phyloP scores from a whole-genome alignment of 768 basidiomycete species.

The Cubamyces sp. region DNA sequence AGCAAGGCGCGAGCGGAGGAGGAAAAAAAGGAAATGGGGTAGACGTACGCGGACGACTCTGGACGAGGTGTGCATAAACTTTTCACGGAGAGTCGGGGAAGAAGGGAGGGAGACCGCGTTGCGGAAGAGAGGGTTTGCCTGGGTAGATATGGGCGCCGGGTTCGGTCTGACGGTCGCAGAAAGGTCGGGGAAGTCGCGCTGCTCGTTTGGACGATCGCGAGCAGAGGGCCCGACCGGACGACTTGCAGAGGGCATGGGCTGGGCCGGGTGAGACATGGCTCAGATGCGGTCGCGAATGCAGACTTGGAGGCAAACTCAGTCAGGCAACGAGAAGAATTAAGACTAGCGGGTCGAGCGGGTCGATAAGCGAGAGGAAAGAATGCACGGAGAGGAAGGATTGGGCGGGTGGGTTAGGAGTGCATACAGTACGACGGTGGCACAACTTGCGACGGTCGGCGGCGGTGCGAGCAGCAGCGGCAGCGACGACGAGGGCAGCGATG shows the following conservation, averaged over 20 bases:
- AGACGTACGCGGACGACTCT: slow-evolving; percentile 20
- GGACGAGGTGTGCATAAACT: slow-evolving; percentile 13
- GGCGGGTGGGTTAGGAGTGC: slow-evolving; percentile 2
- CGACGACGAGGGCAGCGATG: background rate
- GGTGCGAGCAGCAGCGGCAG: background rate
- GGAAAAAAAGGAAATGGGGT: background rate
- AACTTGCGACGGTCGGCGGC: background rate
- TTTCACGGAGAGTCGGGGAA: slow-evolving; percentile 13
- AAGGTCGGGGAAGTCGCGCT: slow-evolving; percentile 15
- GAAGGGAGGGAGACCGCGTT: slow-evolving; percentile 20
- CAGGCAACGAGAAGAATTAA: background rate
- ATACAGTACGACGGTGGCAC: background rate
- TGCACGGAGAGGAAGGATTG: slow-evolving; percentile 2
- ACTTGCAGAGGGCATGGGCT: slow-evolving; percentile 7
- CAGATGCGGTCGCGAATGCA: no score
- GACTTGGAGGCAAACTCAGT: background rate
- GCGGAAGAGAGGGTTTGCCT: slow-evolving; percentile 5
- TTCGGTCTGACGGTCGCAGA: slow-evolving; percentile 14
- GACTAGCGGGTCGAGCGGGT: background rate
- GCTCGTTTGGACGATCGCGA: slow-evolving; percentile 12
- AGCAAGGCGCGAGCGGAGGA: background rate
- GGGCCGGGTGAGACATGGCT: slow-evolving; percentile 13
- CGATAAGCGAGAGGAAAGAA: slow-evolving; percentile 3
- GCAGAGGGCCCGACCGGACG: background rate
- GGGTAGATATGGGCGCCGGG: slow-evolving; percentile 14